Percentiles rank a stretch among this genome's conserved stretches.
phyloP scores from a whole-genome alignment of 177 flowering plant species.

The Telopea speciosissima region DNA sequence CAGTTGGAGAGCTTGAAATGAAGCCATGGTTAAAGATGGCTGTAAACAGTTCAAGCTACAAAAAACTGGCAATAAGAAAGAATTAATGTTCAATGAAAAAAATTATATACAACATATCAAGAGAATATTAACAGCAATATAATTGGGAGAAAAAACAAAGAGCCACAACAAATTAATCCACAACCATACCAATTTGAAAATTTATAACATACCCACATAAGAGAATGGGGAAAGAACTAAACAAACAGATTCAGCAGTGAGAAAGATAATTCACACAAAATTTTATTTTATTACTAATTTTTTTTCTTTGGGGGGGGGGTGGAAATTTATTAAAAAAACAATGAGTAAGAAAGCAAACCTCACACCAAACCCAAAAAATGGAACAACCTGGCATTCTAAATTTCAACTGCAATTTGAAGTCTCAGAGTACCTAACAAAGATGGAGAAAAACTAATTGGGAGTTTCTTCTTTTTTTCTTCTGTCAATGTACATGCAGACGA shows the following conservation, averaged over 20 bases:
- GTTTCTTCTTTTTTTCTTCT: too few species aligned
- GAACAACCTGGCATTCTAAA: background rate
- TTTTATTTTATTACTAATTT: too few species aligned
- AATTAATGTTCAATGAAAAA: background rate
- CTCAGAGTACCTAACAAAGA: too few species aligned
- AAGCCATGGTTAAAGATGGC: conserved; percentile 12
- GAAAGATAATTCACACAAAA: background rate
- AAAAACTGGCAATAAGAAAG: background rate
- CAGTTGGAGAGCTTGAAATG: conserved; percentile 11
- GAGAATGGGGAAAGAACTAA: background rate
- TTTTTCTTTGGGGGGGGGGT: too few species aligned
- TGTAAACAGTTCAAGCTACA: background rate
- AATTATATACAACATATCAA: background rate
- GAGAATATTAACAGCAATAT: background rate
- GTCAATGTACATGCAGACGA: too few species aligned
- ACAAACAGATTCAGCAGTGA: background rate
- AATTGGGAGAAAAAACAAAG: background rate
- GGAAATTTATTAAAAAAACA: background rate
- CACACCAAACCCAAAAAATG: background rate
- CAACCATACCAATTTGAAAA: background rate
- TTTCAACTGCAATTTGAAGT: background rate
- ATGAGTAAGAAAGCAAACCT: background rate
- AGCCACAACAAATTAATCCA: background rate
- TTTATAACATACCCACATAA: background rate
- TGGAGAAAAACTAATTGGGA: background rate